These are phyloP conservation scores for Candida oleophila DNA, from an alignment of 805 yeast species.

Conservation along the genomic window DNA sequence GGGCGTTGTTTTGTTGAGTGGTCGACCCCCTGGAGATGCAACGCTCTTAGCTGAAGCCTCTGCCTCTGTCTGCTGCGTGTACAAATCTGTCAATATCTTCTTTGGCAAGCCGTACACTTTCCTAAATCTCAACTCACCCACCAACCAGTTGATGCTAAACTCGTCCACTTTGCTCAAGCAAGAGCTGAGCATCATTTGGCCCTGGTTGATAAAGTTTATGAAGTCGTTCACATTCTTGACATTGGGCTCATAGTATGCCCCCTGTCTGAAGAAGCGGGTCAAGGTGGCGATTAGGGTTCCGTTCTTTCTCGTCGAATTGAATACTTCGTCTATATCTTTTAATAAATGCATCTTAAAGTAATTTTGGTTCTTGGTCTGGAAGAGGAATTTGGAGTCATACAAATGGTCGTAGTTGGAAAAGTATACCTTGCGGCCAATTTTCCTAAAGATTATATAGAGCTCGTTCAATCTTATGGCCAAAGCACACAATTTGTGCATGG, in stretches of 20 bases:
- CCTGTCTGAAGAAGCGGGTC: conserved; percentile 44
- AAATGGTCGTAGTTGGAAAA: conserved; percentile 43
- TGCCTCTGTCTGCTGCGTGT: conserved; percentile 7
- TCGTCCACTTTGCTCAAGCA: conserved; percentile 31
- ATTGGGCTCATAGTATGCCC: conserved; percentile 31
- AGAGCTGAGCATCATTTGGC: conserved; percentile 27
- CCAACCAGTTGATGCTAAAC: conserved; percentile 42
- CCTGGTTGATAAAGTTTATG: conserved; percentile 42
- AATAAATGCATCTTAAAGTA: conserved; percentile 23
- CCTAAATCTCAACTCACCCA: conserved; percentile 42
- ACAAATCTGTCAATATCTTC: conserved; percentile 18
- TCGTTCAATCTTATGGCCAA: conserved; percentile 49
- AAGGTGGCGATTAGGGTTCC: conserved; percentile 48
- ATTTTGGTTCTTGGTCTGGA: conserved; percentile 23
- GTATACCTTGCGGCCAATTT: conserved; percentile 47
- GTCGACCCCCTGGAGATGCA: no score
- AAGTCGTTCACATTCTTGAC: conserved; percentile 39
- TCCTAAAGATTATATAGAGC: conserved; percentile 45
- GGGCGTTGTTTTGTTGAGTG: no score
- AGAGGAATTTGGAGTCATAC: conserved; percentile 39
- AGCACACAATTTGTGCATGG: conserved; percentile 49
- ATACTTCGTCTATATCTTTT: conserved; percentile 31
- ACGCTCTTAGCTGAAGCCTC: neutral
- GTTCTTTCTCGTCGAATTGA: conserved; percentile 47
- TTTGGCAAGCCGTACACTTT: conserved; percentile 30